A percentile compares a stretch with the other conserved stretches of the same genome.
Evolutionary conservation across 2,329 filamentous ascomycete species (phyloP).

Genomic region (Colletotrichum siamense): DNA sequence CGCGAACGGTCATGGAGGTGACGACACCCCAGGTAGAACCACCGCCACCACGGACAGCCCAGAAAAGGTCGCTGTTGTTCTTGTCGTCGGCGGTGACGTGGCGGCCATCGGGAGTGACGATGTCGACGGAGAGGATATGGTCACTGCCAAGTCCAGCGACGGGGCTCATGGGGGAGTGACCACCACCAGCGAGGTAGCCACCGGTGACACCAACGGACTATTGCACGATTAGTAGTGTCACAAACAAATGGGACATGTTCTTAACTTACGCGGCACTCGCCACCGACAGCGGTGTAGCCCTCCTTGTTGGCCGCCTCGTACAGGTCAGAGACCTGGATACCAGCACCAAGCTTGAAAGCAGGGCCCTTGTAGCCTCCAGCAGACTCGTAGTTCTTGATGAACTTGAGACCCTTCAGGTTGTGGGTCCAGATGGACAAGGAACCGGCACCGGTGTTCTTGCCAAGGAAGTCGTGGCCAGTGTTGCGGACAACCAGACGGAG

Average conservation of each 20-base stretch:
- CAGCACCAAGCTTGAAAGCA: constrained; percentile 61
- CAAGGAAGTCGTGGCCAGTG: constrained; percentile 59
- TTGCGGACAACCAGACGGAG: constrained; percentile 58
- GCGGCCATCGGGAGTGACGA: constrained; percentile 49
- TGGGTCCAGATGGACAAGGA: constrained; percentile 54
- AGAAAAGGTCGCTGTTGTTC: constrained; percentile 53
- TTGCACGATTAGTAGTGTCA: fast-evolving
- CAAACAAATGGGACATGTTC: too few species aligned
- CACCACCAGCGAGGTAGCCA: constrained; percentile 43
- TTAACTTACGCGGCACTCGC: constrained; percentile 48
- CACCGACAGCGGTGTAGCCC: constrained; percentile 56
- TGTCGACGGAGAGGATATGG: constrained; percentile 54
- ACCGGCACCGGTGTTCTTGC: constrained; percentile 58
- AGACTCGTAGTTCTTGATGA: constrained; percentile 26
- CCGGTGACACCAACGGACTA: constrained; percentile 31
- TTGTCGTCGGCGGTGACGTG: constrained; percentile 45
- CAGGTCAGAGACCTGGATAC: constrained; percentile 57
- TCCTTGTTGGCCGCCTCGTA: constrained; percentile 53
- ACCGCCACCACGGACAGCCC: constrained; percentile 53
- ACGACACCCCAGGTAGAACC: constrained; percentile 50
- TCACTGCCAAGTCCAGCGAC: constrained; percentile 50
- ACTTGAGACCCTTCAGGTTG: constrained; percentile 43
- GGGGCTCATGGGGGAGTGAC: constrained; percentile 53
- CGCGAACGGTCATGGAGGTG: constrained; percentile 39
- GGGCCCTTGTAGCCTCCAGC: constrained; percentile 42